A percentile compares a stretch with the other conserved stretches of the same genome.
These are phyloP conservation scores for Vitis cinerea DNA, from an alignment of 164 flowering plant genomes.

Conservation along the genomic window DNA sequence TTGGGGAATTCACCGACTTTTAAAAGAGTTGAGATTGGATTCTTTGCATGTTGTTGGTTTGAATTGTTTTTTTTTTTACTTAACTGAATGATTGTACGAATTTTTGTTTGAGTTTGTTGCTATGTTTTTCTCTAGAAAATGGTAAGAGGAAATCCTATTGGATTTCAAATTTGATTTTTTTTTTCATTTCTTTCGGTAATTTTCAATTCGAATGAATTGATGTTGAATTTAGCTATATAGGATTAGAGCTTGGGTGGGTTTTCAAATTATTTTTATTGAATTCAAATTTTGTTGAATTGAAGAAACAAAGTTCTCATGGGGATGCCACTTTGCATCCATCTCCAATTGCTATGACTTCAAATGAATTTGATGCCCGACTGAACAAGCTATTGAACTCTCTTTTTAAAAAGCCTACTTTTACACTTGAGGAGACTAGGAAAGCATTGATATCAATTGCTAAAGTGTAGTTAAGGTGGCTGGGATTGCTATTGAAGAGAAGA, in stretches of 20 bases:
- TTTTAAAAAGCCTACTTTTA: constrained; percentile 28
- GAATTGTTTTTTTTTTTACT: background rate
- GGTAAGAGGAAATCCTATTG: background rate
- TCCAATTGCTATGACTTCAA: constrained; percentile 23
- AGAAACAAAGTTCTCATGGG: constrained; percentile 54
- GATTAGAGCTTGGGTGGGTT: background rate
- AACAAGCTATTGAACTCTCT: constrained; percentile 37
- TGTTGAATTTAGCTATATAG: background rate
- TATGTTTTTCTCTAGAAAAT: background rate
- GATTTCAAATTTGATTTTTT: background rate
- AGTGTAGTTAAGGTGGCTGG: constrained; percentile 61
- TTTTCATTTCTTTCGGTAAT: background rate
- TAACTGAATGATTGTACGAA: background rate
- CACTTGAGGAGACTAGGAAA: constrained; percentile 66
- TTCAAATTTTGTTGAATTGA: constrained; percentile 41
- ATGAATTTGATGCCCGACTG: constrained; percentile 38
- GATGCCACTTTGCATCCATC: constrained; percentile 27
- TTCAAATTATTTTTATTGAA: background rate
- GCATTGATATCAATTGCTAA: constrained; percentile 62
- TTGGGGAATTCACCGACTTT: too few species aligned
- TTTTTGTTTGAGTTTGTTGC: background rate
- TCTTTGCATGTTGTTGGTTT: too few species aligned
- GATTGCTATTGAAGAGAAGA: constrained; percentile 80
- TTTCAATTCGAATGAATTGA: background rate
- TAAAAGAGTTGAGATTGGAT: too few species aligned